phyloP scores from a whole-genome alignment of 129 eudicot genomes.

The Erigeron canadensis region DNA sequence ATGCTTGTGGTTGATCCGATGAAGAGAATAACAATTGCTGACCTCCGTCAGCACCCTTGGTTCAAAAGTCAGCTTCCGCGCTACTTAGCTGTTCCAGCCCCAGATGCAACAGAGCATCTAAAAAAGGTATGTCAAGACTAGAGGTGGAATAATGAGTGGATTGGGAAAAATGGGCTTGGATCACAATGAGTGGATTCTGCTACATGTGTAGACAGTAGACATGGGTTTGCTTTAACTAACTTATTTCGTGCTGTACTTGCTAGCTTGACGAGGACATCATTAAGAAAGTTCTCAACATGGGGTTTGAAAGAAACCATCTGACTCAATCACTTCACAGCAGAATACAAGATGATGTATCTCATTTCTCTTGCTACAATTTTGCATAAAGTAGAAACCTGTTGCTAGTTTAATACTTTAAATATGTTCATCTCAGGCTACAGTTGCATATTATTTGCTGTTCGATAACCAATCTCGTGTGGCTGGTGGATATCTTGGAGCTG shows the following conservation, averaged over 20 bases:
- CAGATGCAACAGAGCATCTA: conserved; percentile 62
- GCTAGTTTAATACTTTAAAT: conserved; percentile 12
- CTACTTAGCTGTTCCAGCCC: conserved; percentile 76
- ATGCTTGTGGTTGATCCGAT: conserved; percentile 80
- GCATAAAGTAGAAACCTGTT: conserved; percentile 1
- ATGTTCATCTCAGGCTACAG: conserved; percentile 59
- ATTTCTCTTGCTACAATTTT: conserved; percentile 20
- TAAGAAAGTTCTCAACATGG: conserved; percentile 59
- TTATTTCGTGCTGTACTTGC: conserved; percentile 25
- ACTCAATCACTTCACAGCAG: conserved; percentile 68
- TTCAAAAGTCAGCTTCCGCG: conserved; percentile 79
- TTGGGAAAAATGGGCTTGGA: neutral
- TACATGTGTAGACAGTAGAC: neutral
- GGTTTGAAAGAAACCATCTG: conserved; percentile 54
- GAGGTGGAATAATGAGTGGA: neutral
- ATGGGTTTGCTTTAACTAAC: conserved; percentile 2
- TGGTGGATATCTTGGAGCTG: conserved; percentile 77
- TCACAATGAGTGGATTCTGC: neutral
- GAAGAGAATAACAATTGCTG: conserved; percentile 67
- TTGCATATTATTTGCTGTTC: conserved; percentile 65
- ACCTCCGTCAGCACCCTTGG: conserved; percentile 76
- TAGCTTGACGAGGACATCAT: conserved; percentile 79
- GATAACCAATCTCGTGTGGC: conserved; percentile 71
- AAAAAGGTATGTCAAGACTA: conserved; percentile 43
- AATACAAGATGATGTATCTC: conserved; percentile 66